A percentile compares a stretch with the other conserved stretches of the same genome.
Conservation (phyloP, 768 basidiomycete genomes). For the Podaxis rugospora region DNA sequence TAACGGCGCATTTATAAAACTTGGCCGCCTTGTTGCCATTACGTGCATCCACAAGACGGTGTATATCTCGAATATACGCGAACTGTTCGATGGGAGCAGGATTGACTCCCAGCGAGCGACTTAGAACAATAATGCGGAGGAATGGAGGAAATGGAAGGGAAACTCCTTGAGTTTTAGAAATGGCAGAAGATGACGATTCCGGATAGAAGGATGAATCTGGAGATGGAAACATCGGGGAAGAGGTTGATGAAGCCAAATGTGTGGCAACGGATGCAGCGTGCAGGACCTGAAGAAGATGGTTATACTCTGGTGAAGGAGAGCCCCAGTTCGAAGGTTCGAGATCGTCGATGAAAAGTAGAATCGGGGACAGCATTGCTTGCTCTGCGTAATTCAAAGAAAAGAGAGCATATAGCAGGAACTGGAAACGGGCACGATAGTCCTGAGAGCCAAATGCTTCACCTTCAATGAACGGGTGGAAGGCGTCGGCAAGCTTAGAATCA, state of each 20-base stretch:
- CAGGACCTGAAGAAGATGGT: neutral
- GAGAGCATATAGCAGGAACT: neutral
- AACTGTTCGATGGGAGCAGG: conserved; percentile 3
- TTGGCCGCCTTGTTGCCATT: neutral
- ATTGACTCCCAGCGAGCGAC: conserved; percentile 1
- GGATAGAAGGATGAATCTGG: neutral
- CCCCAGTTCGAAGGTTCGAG: neutral
- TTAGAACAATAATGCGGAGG: conserved; percentile 6
- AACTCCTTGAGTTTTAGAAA: neutral
- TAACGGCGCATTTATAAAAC: neutral
- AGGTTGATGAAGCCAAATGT: neutral
- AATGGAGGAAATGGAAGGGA: conserved; percentile 3
- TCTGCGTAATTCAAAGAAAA: neutral
- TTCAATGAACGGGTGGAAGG: neutral
- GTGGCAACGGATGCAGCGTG: neutral
- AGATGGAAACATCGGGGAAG: neutral
- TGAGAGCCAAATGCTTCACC: neutral
- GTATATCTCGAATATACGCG: conserved; percentile 3
- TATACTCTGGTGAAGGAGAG: neutral
- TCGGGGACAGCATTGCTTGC: neutral
- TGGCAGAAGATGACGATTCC: neutral
- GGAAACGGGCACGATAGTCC: neutral
- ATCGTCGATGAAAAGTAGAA: conserved; percentile 1
- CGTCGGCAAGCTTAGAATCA: neutral
- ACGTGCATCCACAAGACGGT: neutral